Evolutionary conservation across 306 rosid genomes (phyloP).

Genomic region (Ceratonia siliqua): DNA sequence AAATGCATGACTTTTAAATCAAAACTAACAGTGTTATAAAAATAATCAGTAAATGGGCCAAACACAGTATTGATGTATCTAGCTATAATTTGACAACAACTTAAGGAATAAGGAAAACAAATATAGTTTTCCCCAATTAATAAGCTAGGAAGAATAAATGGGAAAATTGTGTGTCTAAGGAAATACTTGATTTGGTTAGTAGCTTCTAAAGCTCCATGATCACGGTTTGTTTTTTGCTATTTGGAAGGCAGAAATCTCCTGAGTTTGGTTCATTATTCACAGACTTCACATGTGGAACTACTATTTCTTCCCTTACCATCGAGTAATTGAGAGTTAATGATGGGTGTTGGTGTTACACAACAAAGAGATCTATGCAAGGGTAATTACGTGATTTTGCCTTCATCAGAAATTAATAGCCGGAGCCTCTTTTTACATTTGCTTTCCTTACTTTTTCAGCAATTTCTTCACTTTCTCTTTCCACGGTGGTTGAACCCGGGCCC

Average conservation of each 20-base stretch:
- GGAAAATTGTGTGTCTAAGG: slow-evolving; percentile 13
- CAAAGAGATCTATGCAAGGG: slow-evolving; percentile 9
- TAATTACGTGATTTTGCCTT: neutral
- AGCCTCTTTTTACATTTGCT: neutral
- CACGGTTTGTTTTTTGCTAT: slow-evolving; percentile 28
- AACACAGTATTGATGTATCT: too few species aligned
- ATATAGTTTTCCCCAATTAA: neutral
- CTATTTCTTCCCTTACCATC: neutral
- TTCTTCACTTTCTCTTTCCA: slow-evolving; percentile 27
- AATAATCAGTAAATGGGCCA: too few species aligned
- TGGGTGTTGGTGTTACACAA: slow-evolving; percentile 1
- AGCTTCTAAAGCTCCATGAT: slow-evolving; percentile 8
- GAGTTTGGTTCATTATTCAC: slow-evolving; percentile 1
- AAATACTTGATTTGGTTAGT: slow-evolving; percentile 19
- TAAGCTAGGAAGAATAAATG: slow-evolving; percentile 1
- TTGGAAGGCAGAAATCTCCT: neutral
- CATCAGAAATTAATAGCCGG: neutral
- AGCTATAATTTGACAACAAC: too few species aligned
- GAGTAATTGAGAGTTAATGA: slow-evolving; percentile 27
- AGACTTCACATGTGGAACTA: slow-evolving; percentile 34
- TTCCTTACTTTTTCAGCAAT: slow-evolving; percentile 38
- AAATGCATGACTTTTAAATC: too few species aligned
- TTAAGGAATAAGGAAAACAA: too few species aligned
- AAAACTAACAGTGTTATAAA: too few species aligned
- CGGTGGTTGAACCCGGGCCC: slow-evolving; percentile 52